These are phyloP conservation scores for Tremella mesenterica DNA, from an alignment of 768 basidiomycete species.

Conservation along the genomic window DNA sequence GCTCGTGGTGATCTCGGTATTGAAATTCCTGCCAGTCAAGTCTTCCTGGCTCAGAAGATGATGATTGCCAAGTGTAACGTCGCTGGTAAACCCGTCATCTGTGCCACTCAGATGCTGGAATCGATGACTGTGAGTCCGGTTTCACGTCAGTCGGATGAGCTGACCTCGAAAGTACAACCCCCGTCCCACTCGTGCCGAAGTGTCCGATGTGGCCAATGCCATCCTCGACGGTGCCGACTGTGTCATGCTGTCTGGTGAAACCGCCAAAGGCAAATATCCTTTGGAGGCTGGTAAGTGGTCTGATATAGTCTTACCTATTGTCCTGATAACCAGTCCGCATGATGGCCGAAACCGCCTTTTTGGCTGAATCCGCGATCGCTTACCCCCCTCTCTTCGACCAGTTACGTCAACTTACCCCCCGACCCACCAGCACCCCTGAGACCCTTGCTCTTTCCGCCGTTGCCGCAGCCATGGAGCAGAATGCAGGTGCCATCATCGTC, in stretches of 20 bases:
- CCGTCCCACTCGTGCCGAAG: conserved; percentile 93
- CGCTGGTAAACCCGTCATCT: conserved; percentile 93
- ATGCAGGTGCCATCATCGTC: conserved; percentile 88
- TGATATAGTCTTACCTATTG: background rate
- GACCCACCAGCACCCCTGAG: conserved; percentile 89
- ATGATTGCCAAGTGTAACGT: conserved; percentile 99
- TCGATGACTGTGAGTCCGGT: conserved; percentile 73
- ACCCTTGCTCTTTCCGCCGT: conserved; percentile 95
- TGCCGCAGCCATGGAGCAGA: conserved; percentile 88
- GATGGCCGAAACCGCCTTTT: conserved; percentile 99
- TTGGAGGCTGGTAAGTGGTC: conserved; percentile 70
- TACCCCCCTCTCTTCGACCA: conserved; percentile 92
- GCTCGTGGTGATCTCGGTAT: conserved; percentile 99
- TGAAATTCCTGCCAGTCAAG: conserved; percentile 98
- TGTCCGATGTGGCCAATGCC: conserved; percentile 98
- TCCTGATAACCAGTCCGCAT: conserved; percentile 61
- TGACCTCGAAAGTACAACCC: conserved; percentile 66
- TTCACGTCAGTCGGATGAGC: background rate
- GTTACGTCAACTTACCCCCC: conserved; percentile 63
- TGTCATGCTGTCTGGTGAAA: conserved; percentile 99
- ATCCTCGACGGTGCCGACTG: conserved; percentile 98
- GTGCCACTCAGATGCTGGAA: conserved; percentile 99
- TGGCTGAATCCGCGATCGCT: conserved; percentile 91
- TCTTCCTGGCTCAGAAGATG: conserved; percentile 99
- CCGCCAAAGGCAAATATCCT: conserved; percentile 94